Percentiles rank a stretch among this genome's conserved stretches.
phyloP scores from a whole-genome alignment of 345 rosid species.

The Geranium rotundifolium region DNA sequence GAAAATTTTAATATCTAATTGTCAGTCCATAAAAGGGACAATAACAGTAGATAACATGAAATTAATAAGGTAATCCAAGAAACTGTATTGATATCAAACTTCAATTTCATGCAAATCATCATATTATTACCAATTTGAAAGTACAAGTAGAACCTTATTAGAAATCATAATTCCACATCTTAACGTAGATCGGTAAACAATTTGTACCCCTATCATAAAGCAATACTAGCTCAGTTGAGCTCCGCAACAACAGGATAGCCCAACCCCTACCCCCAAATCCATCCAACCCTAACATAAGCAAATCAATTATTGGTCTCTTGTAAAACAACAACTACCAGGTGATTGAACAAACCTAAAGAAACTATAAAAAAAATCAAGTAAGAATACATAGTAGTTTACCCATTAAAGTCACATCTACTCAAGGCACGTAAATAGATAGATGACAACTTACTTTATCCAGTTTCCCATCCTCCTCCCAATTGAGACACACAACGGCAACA shows the following conservation, averaged over 20 bases:
- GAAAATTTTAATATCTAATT: not conserved
- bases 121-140: not conserved
- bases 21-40: not conserved
- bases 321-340: not conserved
- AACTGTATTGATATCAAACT: not conserved
- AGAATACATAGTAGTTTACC: not conserved
- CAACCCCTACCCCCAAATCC: not conserved
- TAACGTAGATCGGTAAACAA: no score
- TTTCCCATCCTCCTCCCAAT: conserved; percentile 76
- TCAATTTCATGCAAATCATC: not conserved
- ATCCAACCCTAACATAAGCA: not conserved
- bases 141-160: not conserved
- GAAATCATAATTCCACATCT: not conserved
- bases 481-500: conserved; percentile 70
- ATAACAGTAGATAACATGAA: not conserved
- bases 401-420: not conserved
- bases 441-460: conserved; percentile 25
- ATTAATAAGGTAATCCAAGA: not conserved
- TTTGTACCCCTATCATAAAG: no score
- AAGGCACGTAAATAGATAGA: not conserved
- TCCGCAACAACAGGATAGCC: not conserved
- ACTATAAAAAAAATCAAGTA: not conserved
- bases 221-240: not conserved
- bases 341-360: not conserved
- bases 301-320: not conserved